Base-by-base conservation (phyloP, 805 yeast genomes). In the Lipomyces oligophaga region DNA sequence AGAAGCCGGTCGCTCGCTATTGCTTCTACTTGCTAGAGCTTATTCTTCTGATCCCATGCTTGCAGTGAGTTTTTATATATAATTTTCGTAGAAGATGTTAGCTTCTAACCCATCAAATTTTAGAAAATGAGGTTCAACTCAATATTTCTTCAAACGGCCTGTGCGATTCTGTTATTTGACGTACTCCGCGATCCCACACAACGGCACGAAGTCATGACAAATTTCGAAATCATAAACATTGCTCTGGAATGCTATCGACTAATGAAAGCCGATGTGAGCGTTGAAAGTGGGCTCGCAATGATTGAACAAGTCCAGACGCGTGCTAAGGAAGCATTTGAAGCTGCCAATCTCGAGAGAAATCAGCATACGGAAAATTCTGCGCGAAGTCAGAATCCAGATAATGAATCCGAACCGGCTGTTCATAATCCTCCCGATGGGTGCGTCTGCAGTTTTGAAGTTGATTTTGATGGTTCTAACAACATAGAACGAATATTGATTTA, bases 51-150 rank as follows among this genome's bases (percentile, higher is more conserved):
- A 51, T 27, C 50, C 55, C 7, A 47, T 49, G 49, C 40, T 47
- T 21, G 46, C 40, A 5, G 53, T 48, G 28, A 7, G 51, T 37
- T 24, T 6, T 24, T 19, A 16, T 30, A 11, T 13, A 8, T n/a
- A n/a, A 5, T 13, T 34, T 2, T 20, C 5, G 3, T 35, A n/a
- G n/a, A n/a, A n/a, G n/a, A n/a, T n/a, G n/a, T n/a, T 25, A 15
- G 11, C 51, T 20, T 39, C n/a, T n/a, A 42, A 13, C 30, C 21
- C 37, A 22, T 25, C 4, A n/a, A n/a, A 46, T 11, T 20, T 13
- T 27, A 47, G 53, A 45, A 46, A 34, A 47, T 51, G 55, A 18
- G 55, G 13, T 51, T 51, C 37, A 51, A 51, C 32, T 46, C 55
- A 4, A 47, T 51, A 28, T 49, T 51, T 31, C 27, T 51, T 15